Evolutionary conservation across 345 rosid genomes (phyloP).

Genomic region (Viola odorata): DNA sequence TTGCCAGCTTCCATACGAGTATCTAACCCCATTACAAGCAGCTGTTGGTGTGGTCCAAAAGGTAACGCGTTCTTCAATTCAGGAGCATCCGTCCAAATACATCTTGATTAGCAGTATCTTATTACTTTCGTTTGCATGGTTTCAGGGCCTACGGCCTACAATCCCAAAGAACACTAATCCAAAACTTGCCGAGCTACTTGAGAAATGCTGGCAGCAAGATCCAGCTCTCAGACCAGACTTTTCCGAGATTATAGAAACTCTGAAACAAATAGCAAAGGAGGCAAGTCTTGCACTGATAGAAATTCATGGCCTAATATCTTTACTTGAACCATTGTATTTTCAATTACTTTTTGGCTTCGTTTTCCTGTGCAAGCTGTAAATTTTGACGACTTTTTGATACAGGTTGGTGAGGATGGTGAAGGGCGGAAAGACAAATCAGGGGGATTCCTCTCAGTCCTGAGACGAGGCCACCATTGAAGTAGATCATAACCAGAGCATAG

Average conservation of each 20-base stretch:
- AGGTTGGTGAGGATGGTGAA: conserved; percentile 70
- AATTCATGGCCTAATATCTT: background rate
- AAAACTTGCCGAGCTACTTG: conserved; percentile 58
- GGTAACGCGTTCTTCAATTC: conserved; percentile 32
- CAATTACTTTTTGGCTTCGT: background rate
- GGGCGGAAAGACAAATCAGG: conserved; percentile 71
- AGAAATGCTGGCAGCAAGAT: conserved; percentile 88
- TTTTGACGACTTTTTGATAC: conserved; percentile 8
- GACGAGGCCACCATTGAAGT: conserved; percentile 60
- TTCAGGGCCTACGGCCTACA: conserved; percentile 77
- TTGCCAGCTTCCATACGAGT: conserved; percentile 86
- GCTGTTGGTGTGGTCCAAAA: conserved; percentile 97
- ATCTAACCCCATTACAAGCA: conserved; percentile 91
- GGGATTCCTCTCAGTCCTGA: conserved; percentile 74
- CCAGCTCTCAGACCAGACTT: conserved; percentile 82
- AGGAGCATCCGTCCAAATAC: background rate
- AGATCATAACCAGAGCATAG: conserved; percentile 16
- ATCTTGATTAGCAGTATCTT: background rate
- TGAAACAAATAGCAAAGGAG: conserved; percentile 70
- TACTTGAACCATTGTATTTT: background rate
- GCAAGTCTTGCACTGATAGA: conserved; percentile 22
- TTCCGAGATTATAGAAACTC: conserved; percentile 58
- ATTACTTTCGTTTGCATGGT: conserved; percentile 1
- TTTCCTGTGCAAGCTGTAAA: background rate
- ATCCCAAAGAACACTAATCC: conserved; percentile 63